Evolutionary conservation across 176 grass and related monocot genomes (phyloP), one percentile per base, ranked within the genome.

Genomic region (Bolboschoenus planiculmis): DNA sequence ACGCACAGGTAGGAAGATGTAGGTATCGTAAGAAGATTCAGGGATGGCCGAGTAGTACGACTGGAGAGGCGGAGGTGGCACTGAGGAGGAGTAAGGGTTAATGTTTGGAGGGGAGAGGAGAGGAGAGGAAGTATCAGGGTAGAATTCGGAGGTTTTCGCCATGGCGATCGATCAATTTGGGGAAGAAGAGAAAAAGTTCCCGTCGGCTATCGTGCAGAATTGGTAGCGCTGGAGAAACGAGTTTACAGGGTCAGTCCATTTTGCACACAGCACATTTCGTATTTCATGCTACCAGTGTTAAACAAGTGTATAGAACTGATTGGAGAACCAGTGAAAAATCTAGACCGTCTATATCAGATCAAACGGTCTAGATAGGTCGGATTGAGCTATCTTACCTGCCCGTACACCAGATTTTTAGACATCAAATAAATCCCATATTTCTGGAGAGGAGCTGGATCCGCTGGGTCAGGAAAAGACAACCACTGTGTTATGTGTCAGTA

Each of bases 21-120:
- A 73, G 51, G 86, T 31, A 1, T 75, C 86, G 73, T 62, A 46
- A 35, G 82, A 78, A 66, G 78, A 34, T 11, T 36, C 35, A 4
- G 55, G 43, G 15, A n/a, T n/a, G n/a, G n/a, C n/a, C n/a, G 23
- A 8, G 33, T 15, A 36, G 70, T 2, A 60, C 70, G 53, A 73
- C 56, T 11, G 61, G 55, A 6, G 58, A 80, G 44, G 23, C 0
- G 29, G 16, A 37, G 71, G 81, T 46, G 48, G 50, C 5, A 15
- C n/a, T n/a, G 84, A 56, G 85, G 70, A 88, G 87, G 89, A 86
- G 57, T 64, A 88, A 73, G 85, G 85, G 81, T 77, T 89, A 87
- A 73, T 70, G 77, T 84, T 36, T 91, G 23, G 84, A 56, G 60
- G 90, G 80, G 84, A 85, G 84, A 60, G 63, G 80, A 85, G 85